Evolutionary conservation across 2,329 filamentous ascomycete genomes (phyloP), one percentile per base, ranked within the genome.

Genomic region (Pseudogymnoascus sp.): DNA sequence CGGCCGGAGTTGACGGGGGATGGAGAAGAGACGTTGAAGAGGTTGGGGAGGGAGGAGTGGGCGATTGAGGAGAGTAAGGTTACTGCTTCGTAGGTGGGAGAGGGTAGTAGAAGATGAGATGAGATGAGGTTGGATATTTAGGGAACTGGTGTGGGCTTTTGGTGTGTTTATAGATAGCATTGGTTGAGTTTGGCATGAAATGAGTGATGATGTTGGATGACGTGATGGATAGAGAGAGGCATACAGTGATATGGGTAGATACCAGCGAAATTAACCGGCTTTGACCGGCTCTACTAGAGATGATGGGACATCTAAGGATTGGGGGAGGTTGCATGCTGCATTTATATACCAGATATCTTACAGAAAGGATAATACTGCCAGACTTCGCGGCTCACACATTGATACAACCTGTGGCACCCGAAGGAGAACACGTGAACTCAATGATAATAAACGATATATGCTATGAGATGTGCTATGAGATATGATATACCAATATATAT

Each of bases 1-100:
- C 82, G 79, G 70, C 87, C 87, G 0, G 81, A 86, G 66, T 74
- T 90, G 68, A 88, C 82, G 0, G 76, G 80, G 57, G 85, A 88
- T 60, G 87, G 87, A n/a, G 77, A 79, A 66, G 77, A 77, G 70
- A 83, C 77, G 3, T 74, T 90, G 62, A 76, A 82, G 64, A 80
- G 81, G 1, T 69, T 89, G 66, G 82, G 84, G 63, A 74, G 77
- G 51, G 81, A 78, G 7, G 64, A 68, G 12, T 74, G 71, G 69
- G 70, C 71, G 26, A 64, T 75, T 45, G 67, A 69, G 59, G 71
- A 72, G 64, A 73, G 64, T 57, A 62, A 67, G 37, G 63, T 68
- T 47, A 59, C 65, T 8, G 68, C 66, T 59, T 66, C 69, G 37
- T 71, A 60, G 57, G 2, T 11, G 10, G 51, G 12, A 26, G 21